Percentiles rank a stretch among this genome's conserved stretches.
Evolutionary conservation across 73 alveolate genomes (phyloP).

Genomic region (Symbiodinium natans): DNA sequence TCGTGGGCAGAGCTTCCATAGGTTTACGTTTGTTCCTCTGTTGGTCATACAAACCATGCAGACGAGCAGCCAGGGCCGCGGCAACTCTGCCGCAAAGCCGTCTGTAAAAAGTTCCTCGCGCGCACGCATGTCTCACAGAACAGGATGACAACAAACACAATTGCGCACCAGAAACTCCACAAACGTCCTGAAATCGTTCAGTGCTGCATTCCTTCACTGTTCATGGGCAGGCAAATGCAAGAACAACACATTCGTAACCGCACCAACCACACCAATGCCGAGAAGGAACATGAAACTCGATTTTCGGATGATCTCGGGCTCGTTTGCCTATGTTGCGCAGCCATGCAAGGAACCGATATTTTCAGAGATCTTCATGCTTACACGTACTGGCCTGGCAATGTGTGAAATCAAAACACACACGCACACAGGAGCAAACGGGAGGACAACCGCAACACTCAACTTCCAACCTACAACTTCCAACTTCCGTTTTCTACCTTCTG

Average conservation of each 20-base stretch:
- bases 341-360: no score
- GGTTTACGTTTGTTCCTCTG: no score
- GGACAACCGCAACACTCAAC: not conserved
- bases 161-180: not conserved
- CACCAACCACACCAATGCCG: not conserved
- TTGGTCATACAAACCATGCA: no score
- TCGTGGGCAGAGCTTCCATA: no score
- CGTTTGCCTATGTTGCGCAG: no score
- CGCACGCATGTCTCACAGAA: not conserved
- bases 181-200: slow-evolving; percentile 17
- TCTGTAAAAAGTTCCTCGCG: slow-evolving; percentile 54
- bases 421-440: no score
- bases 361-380: no score
- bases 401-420: no score
- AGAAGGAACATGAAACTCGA: slow-evolving; percentile 42
- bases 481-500: not conserved
- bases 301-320: slow-evolving; percentile 61
- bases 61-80: slow-evolving; percentile 51
- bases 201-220: slow-evolving; percentile 60
- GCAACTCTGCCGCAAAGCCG: slow-evolving; percentile 35
- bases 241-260: not conserved
- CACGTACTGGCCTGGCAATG: no score
- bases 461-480: not conserved
- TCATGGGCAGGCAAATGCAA: not conserved
- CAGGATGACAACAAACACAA: not conserved